A percentile compares a stretch with the other conserved stretches of the same genome.
phyloP scores from a whole-genome alignment of 2,329 filamentous ascomycete species.

The Colletotrichum euphorbiae region DNA sequence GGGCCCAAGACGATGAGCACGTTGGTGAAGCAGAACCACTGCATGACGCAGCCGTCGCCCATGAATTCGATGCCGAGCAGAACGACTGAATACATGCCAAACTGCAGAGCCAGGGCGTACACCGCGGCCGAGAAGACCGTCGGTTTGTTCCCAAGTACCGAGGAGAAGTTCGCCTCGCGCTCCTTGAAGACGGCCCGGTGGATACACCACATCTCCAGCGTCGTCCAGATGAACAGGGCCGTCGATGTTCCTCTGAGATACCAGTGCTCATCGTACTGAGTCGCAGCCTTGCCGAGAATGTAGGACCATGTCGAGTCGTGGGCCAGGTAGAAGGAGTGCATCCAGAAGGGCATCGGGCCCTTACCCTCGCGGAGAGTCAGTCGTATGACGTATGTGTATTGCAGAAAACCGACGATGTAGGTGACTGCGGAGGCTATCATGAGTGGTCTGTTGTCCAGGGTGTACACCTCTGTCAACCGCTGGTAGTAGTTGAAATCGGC shows the following conservation, averaged over 20 bases:
- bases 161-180: conserved; percentile 23
- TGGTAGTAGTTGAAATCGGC: no score
- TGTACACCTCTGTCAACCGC: no score
- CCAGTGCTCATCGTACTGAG: conserved; percentile 28
- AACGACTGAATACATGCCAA: conserved; percentile 30
- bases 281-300: conserved; percentile 20
- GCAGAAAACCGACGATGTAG: no score
- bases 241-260: conserved; percentile 19
- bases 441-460: no score
- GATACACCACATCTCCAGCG: no score
- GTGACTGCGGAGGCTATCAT: no score
- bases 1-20: conserved; percentile 34
- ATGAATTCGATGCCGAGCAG: conserved; percentile 30
- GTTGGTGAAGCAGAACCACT: conserved; percentile 38
- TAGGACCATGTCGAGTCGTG: conserved; percentile 39
- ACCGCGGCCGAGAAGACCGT: not conserved
- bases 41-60: conserved; percentile 32
- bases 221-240: conserved; percentile 21
- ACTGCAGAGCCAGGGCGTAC: conserved; percentile 23
- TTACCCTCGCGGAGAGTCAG: no score
- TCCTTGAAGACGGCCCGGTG: conserved; percentile 28
- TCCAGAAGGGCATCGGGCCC: no score
- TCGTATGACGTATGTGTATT: no score
- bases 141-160: conserved; percentile 4
- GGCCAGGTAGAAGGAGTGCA: conserved; percentile 39